Evolutionary conservation across 208 protist genomes (phyloP).

Genomic region (Leishmania martiniquensis): DNA sequence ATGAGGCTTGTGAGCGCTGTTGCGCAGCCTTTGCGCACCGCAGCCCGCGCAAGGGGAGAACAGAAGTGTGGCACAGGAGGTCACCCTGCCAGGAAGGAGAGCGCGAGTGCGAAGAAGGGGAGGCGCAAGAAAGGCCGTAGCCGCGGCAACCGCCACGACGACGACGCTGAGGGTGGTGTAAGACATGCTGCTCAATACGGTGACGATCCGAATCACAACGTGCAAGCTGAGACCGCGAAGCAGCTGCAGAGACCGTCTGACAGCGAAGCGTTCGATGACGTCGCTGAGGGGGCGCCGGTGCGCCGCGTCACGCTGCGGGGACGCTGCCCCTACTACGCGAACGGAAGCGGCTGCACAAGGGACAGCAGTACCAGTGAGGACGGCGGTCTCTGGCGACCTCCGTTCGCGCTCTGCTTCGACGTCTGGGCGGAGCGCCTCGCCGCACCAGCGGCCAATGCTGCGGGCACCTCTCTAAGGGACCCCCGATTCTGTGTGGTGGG

Average conservation of each 20-base stretch:
- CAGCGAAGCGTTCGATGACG: neutral
- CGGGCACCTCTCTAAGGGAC: neutral
- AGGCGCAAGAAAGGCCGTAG: neutral
- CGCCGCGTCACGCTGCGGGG: constrained; percentile 35
- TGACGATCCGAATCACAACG: too few relatives aligned
- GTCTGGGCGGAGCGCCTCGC: constrained; percentile 41
- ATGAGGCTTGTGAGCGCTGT: constrained; percentile 6
- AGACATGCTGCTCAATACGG: too few relatives aligned
- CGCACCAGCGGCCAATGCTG: neutral
- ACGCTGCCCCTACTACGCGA: constrained; percentile 23
- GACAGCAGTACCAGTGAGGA: neutral
- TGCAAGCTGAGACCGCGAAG: neutral
- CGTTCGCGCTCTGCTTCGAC: constrained; percentile 52
- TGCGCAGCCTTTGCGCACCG: neutral
- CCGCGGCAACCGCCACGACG: neutral
- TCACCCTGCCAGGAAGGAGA: neutral
- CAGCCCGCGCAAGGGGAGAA: neutral
- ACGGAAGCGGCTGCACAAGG: neutral
- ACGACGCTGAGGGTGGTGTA: too few relatives aligned
- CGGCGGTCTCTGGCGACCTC: constrained; percentile 10
- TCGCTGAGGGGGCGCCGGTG: constrained; percentile 32
- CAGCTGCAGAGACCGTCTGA: neutral
- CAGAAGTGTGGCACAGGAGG: neutral
- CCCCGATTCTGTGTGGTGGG: neutral
- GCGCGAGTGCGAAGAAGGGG: neutral